A percentile compares a stretch with the other conserved stretches of the same genome.
These are phyloP conservation scores for Plectosphaerella sp. DNA, from an alignment of 2,329 filamentous ascomycete species.

Conservation along the genomic window DNA sequence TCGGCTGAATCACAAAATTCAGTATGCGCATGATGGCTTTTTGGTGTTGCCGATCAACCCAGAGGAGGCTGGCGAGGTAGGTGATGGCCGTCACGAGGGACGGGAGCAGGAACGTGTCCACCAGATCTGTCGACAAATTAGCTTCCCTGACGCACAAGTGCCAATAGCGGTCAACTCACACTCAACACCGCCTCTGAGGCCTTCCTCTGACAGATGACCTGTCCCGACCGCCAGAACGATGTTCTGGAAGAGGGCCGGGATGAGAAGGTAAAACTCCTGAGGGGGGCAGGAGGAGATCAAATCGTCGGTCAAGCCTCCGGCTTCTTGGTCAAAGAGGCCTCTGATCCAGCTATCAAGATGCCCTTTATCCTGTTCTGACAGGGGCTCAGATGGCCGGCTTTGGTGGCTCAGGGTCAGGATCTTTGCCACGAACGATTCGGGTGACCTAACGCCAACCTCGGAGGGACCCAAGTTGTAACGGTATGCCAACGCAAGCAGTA, in stretches of 20 bases:
- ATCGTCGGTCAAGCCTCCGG: constrained; percentile 71
- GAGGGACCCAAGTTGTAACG: constrained; percentile 63
- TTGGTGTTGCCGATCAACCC: constrained; percentile 61
- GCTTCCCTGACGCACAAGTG: background rate
- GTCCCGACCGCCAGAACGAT: constrained; percentile 67
- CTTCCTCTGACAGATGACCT: constrained; percentile 62
- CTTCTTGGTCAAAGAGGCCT: constrained; percentile 71
- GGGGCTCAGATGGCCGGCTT: constrained; percentile 51
- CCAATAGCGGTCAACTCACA: constrained; percentile 44
- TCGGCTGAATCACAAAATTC: constrained; percentile 66
- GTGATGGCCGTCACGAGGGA: constrained; percentile 69
- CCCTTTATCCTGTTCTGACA: constrained; percentile 59
- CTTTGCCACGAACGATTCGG: constrained; percentile 65
- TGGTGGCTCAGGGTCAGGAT: constrained; percentile 58
- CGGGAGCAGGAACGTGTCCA: constrained; percentile 77
- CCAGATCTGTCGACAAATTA: constrained; percentile 50
- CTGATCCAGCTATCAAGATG: constrained; percentile 73
- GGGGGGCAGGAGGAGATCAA: constrained; percentile 78
- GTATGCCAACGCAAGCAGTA: constrained; percentile 70
- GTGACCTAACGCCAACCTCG: constrained; percentile 57
- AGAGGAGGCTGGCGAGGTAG: constrained; percentile 68
- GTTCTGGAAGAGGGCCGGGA: constrained; percentile 73
- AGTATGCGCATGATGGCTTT: constrained; percentile 68
- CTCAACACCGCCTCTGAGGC: constrained; percentile 70
- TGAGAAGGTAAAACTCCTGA: constrained; percentile 75